phyloP scores from a whole-genome alignment of 305 asterid genomes.

The Fraxinus ornus region DNA sequence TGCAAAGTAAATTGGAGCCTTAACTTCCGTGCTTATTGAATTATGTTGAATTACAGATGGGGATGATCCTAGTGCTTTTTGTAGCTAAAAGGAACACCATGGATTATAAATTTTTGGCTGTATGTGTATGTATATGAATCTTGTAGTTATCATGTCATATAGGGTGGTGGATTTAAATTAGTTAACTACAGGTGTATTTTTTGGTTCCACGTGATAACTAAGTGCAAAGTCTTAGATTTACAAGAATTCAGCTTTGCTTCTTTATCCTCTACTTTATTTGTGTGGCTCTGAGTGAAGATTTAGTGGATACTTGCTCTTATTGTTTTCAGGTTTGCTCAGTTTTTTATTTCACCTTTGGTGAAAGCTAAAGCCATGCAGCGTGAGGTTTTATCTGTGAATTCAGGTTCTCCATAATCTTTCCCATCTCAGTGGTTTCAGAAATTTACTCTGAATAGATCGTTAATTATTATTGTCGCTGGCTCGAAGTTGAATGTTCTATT shows the following conservation, averaged over 20 bases:
- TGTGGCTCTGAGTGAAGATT: slow-evolving; percentile 5
- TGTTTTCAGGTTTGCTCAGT: slow-evolving; percentile 79
- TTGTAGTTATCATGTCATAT: slow-evolving; percentile 1
- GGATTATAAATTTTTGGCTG: background rate
- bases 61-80: slow-evolving; percentile 12
- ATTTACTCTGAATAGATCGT: slow-evolving; percentile 7
- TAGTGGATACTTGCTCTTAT: slow-evolving; percentile 6
- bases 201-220: background rate
- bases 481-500: slow-evolving; percentile 20
- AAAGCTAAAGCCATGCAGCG: slow-evolving; percentile 97
- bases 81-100: background rate
- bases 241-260: background rate
- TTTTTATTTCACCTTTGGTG: slow-evolving; percentile 77
- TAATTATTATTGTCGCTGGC: slow-evolving; percentile 13
- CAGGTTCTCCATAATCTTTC: slow-evolving; percentile 54
- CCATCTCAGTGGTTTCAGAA: background rate
- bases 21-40: background rate
- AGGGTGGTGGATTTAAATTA: background rate
- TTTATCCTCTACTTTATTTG: slow-evolving; percentile 6
- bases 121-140: background rate
- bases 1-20: background rate
- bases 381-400: slow-evolving; percentile 87
- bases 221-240: background rate
- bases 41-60: background rate
- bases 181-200: background rate